These are phyloP conservation scores for Trichoderma koningii DNA, from an alignment of 2,329 filamentous ascomycete genomes.

Conservation along the genomic window DNA sequence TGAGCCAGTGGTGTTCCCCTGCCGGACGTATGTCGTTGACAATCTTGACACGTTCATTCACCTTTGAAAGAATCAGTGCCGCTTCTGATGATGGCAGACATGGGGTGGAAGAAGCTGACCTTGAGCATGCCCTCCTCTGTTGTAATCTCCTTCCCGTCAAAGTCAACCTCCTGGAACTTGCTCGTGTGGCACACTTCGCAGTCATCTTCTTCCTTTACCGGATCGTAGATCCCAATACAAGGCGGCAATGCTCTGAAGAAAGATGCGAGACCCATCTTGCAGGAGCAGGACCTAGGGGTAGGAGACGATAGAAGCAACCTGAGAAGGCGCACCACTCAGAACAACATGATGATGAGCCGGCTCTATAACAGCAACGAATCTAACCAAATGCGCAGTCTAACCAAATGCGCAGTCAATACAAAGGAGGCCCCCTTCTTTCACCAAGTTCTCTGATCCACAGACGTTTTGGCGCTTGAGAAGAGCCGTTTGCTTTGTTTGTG, in stretches of 20 bases:
- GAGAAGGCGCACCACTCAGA: not conserved
- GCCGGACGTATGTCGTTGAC: not conserved
- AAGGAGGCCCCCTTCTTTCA: not conserved
- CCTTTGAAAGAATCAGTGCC: not conserved
- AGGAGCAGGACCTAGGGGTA: no score
- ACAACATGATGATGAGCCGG: not conserved
- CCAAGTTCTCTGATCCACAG: no score
- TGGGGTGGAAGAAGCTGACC: not conserved
- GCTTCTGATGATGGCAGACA: not conserved
- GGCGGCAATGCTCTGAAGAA: no score
- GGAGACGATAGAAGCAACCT: no score
- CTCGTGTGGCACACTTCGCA: no score
- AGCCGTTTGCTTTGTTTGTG: not conserved
- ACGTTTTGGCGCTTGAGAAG: not conserved
- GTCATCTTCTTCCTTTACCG: no score
- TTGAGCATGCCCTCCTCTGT: not conserved
- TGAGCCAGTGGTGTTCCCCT: constrained; percentile 13
- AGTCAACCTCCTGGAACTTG: no score
- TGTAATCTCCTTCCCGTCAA: no score
- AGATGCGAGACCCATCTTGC: no score
- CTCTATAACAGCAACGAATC: not conserved
- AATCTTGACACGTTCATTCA: not conserved
- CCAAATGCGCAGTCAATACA: no score
- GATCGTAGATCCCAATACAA: no score
- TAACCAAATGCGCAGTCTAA: no score